Evolutionary conservation across 345 rosid genomes (phyloP).

Genomic region (Raphanus sativus): DNA sequence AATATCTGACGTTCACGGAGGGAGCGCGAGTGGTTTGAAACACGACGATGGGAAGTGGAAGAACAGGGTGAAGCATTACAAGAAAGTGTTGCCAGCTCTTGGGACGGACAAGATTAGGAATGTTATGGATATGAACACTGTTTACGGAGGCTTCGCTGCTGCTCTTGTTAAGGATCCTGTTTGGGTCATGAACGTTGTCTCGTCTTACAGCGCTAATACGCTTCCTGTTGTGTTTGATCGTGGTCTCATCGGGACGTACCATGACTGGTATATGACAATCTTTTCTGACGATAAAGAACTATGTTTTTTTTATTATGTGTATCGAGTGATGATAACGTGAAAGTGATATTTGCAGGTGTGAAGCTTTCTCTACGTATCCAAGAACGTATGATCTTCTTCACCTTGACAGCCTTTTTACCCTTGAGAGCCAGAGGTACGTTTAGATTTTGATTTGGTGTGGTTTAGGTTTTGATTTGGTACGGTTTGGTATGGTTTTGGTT

Average conservation of each 20-base stretch:
- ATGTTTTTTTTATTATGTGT: background rate
- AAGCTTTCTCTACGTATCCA: slow-evolving; percentile 97
- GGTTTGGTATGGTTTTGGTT: background rate
- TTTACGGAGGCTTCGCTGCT: slow-evolving; percentile 91
- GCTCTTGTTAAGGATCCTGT: slow-evolving; percentile 68
- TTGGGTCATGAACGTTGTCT: slow-evolving; percentile 98
- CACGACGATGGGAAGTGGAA: slow-evolving; percentile 88
- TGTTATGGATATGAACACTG: slow-evolving; percentile 96
- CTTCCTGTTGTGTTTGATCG: slow-evolving; percentile 87
- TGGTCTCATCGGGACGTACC: slow-evolving; percentile 88
- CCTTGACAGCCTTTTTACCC: slow-evolving; percentile 84
- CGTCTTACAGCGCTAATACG: slow-evolving; percentile 73
- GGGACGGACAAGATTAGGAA: slow-evolving; percentile 86
- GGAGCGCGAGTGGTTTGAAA: slow-evolving; percentile 59
- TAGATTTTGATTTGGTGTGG: background rate
- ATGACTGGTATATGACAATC: slow-evolving; percentile 61
- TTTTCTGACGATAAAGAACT: background rate
- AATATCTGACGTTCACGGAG: slow-evolving; percentile 64
- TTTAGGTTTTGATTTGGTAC: background rate
- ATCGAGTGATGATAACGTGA: slow-evolving; percentile 19
- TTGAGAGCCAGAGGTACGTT: slow-evolving; percentile 85
- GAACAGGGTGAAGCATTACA: slow-evolving; percentile 81
- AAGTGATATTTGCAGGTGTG: slow-evolving; percentile 62
- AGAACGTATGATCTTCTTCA: slow-evolving; percentile 96
- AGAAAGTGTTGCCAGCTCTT: slow-evolving; percentile 71